Conservation (phyloP, 495 filamentous ascomycete species). For the Lentithecium fluviatile region DNA sequence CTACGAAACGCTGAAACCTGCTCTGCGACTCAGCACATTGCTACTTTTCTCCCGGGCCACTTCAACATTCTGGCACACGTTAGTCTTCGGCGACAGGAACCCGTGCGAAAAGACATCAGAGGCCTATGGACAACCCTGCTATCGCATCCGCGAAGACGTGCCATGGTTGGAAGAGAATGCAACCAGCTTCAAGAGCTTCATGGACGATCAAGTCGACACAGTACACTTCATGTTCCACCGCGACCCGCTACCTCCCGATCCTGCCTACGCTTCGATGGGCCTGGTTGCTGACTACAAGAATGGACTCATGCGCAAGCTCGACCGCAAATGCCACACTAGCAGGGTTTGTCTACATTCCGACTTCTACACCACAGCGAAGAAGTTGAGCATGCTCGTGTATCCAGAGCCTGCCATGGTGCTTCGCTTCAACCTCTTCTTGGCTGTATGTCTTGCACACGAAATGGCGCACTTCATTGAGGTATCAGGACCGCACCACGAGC, state of each 20-base stretch:
- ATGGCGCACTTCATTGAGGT: constrained; percentile 40
- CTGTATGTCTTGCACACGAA: constrained; percentile 36
- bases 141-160: constrained; percentile 32
- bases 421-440: constrained; percentile 39
- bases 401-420: constrained; percentile 39
- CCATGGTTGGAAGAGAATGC: constrained; percentile 24
- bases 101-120: constrained; percentile 18
- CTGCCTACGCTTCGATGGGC: constrained; percentile 35
- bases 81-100: constrained; percentile 36
- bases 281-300: constrained; percentile 37
- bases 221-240: constrained; percentile 38
- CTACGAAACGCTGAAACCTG: constrained; percentile 38
- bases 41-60: constrained; percentile 34
- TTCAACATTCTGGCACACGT: constrained; percentile 36
- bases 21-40: constrained; percentile 34
- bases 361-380: constrained; percentile 40
- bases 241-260: constrained; percentile 28
- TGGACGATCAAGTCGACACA: constrained; percentile 28
- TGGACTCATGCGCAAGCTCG: constrained; percentile 27
- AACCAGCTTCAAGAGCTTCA: constrained; percentile 26
- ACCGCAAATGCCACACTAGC: constrained; percentile 34
- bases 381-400: constrained; percentile 34
- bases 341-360: constrained; percentile 37
- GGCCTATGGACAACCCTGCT: constrained; percentile 30
- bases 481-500: constrained; percentile 34